Conservation (phyloP, 768 basidiomycete genomes). For the Tricholoma hemisulphureum region DNA sequence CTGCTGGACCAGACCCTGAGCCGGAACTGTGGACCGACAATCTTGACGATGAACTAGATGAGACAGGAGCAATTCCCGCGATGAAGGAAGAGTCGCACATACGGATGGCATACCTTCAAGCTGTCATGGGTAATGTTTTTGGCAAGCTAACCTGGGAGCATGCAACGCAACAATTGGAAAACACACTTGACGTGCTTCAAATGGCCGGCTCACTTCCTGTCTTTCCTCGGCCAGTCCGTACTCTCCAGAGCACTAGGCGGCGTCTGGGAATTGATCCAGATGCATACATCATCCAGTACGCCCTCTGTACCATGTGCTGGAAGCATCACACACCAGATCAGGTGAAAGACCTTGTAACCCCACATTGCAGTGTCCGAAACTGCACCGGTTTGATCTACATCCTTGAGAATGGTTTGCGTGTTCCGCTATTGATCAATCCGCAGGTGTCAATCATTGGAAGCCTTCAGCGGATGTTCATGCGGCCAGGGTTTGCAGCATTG, state of each 20-base stretch:
- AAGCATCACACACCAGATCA: neutral
- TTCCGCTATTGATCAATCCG: slow-evolving; percentile 2
- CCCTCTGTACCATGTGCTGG: slow-evolving; percentile 4
- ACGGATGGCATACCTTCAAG: slow-evolving; percentile 3
- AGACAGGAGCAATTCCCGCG: too few species aligned
- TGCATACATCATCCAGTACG: slow-evolving; percentile 1
- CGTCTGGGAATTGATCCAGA: slow-evolving; percentile 5
- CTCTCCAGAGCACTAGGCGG: slow-evolving; percentile 12
- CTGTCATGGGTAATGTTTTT: slow-evolving; percentile 5
- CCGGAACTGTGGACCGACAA: too few species aligned
- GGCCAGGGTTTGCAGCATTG: neutral
- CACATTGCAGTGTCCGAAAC: neutral
- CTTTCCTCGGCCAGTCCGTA: slow-evolving; percentile 14
- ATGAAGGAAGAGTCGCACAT: slow-evolving; percentile 3
- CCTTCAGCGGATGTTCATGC: slow-evolving; percentile 7
- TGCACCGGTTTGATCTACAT: neutral
- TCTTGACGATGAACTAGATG: too few species aligned
- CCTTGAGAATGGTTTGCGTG: neutral
- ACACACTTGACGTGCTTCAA: slow-evolving; percentile 3
- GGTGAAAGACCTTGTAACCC: neutral
- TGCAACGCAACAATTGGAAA: neutral
- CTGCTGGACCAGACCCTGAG: too few species aligned
- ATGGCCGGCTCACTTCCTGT: slow-evolving; percentile 10
- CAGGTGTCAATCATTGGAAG: slow-evolving; percentile 4
- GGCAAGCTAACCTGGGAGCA: slow-evolving; percentile 1